Evolutionary conservation across 164 flowering plant genomes (phyloP), one percentile per base, ranked within the genome.

Genomic region (Tetrastigma voinierianum): DNA sequence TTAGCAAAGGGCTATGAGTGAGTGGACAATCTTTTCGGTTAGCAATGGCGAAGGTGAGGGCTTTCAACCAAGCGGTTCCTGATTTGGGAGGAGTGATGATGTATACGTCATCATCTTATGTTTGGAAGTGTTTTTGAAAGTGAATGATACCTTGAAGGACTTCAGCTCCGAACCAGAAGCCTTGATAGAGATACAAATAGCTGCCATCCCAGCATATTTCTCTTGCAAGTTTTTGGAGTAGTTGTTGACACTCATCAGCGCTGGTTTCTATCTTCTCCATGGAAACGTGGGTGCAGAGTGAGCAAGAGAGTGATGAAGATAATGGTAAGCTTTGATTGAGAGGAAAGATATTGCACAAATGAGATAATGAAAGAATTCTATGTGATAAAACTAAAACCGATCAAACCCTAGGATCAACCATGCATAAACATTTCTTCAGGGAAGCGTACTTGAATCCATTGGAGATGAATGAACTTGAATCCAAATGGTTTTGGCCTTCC

Each of bases 61-160:
- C 21, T 40, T 75, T 71, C 57, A 71, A 54, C 75, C 78, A 75
- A 23, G 72, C 71, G 21, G 74, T 75, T 12, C 78, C 74, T 16
- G 72, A 56, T 63, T 75, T 75, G 2, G 69, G 63, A 1, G 5
- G 1, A 9, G 67, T 61, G 14, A 44, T 57, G 2, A 70, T 11
- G 1, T 66, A 18, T 16, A 69, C 19, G 23, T 69, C 77, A 14
- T 32, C 17, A 7, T 69, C 64, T 21, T 14, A 24, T 3, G 78
- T 71, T 51, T 51, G 65, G 45, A 70, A 75, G 46, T 62, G 25
- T 14, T 43, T 46, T 19, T 58, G 71, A 25, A 51, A 75, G 12
- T 23, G 17, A 21, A 23, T 10, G 12, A 32, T 12, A n/a, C 44
- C 61, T 7, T 11, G 4, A 9, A 57, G 45, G 43, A 0, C 0